Evolutionary conservation across 371 early-diverging fungal species (phyloP).

Genomic region (Mortierella sp.): DNA sequence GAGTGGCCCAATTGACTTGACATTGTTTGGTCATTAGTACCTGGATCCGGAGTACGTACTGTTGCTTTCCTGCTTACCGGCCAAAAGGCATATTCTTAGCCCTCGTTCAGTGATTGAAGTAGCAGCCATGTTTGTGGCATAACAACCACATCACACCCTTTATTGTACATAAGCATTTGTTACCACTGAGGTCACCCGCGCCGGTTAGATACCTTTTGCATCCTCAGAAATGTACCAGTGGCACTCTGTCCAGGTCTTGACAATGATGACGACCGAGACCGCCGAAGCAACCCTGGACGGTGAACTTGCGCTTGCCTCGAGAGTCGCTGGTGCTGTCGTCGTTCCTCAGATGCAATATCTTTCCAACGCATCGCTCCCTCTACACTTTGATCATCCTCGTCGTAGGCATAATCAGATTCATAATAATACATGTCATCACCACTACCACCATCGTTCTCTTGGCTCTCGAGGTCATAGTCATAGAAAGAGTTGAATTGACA

Average conservation of each 20-base stretch:
- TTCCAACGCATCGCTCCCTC: constrained; percentile 23
- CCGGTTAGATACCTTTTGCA: not conserved
- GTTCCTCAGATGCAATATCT: constrained; percentile 10
- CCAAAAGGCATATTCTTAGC: too few relatives aligned
- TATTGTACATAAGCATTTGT: too few relatives aligned
- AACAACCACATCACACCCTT: too few relatives aligned
- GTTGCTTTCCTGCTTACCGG: too few relatives aligned
- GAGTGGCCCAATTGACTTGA: too few relatives aligned
- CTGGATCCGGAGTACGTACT: too few relatives aligned
- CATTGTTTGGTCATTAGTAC: too few relatives aligned
- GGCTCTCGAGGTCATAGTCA: not conserved
- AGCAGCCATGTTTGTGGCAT: too few relatives aligned
- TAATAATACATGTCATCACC: not conserved
- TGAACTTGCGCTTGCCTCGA: too few relatives aligned
- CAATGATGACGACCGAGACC: constrained; percentile 31
- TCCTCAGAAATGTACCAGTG: constrained; percentile 1
- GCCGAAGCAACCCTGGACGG: not conserved
- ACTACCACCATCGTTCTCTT: constrained; percentile 12
- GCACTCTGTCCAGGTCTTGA: constrained; percentile 4
- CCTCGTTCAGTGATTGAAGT: too few relatives aligned
- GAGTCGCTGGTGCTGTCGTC: constrained; percentile 6
- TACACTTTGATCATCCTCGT: not conserved
- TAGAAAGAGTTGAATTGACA: constrained; percentile 35
- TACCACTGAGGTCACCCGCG: too few relatives aligned
- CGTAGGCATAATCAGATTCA: constrained; percentile 7